phyloP scores from a whole-genome alignment of 345 rosid species.

The Schrenkiella parvula region DNA sequence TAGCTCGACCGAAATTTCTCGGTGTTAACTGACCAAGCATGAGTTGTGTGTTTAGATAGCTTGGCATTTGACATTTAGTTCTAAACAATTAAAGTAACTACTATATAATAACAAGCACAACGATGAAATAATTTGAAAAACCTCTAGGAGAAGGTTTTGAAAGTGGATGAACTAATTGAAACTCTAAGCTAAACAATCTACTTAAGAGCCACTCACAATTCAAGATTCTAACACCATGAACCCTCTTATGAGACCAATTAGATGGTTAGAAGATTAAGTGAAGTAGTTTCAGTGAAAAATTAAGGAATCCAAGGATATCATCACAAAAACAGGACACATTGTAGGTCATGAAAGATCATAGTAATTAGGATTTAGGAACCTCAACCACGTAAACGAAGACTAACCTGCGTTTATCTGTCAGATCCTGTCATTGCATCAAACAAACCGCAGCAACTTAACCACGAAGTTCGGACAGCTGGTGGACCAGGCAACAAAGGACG shows the following conservation, averaged over 20 bases:
- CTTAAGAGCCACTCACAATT: background rate
- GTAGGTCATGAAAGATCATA: background rate
- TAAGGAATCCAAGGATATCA: background rate
- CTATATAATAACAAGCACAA: background rate
- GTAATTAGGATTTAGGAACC: background rate
- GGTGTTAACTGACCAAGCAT: background rate
- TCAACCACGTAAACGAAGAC: slow-evolving; percentile 9
- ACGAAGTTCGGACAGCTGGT: slow-evolving; percentile 49
- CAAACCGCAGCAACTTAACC: slow-evolving; percentile 85
- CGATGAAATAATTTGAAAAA: background rate
- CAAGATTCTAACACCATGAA: background rate
- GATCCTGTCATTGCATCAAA: slow-evolving; percentile 64
- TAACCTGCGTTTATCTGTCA: slow-evolving; percentile 58
- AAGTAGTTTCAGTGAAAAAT: background rate
- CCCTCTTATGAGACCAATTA: background rate
- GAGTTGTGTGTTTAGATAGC: background rate
- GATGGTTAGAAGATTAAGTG: background rate
- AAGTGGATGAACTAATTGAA: background rate
- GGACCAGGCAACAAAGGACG: slow-evolving; percentile 43
- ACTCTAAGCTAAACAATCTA: slow-evolving; percentile 1
- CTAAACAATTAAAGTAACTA: background rate
- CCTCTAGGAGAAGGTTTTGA: background rate
- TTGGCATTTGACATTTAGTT: background rate
- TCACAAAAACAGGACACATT: background rate
- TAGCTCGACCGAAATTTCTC: background rate